These are phyloP conservation scores for Hypocrella siamensis DNA, from an alignment of 2,329 filamentous ascomycete genomes.

Conservation along the genomic window DNA sequence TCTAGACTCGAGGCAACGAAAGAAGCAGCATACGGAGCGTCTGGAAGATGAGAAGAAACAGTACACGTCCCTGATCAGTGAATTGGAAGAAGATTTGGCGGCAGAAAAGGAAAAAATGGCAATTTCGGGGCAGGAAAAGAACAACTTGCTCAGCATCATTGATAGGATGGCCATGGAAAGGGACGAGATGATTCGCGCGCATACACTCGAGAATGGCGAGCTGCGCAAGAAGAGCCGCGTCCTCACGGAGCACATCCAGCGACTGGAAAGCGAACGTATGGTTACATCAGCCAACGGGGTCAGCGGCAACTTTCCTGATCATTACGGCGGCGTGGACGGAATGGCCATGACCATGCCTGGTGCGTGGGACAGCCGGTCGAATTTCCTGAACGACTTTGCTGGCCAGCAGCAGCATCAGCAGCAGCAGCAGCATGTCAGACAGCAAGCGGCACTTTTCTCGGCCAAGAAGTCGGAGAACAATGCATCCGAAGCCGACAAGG, in stretches of 20 bases:
- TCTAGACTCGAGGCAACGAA: constrained; percentile 89
- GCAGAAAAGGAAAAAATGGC: constrained; percentile 54
- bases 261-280: constrained; percentile 46
- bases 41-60: constrained; percentile 95
- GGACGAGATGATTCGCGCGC: constrained; percentile 74
- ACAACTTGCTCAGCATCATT: constrained; percentile 60
- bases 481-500: constrained; percentile 40
- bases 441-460: constrained; percentile 35
- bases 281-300: constrained; percentile 18
- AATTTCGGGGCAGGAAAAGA: constrained; percentile 56
- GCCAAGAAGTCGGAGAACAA: constrained; percentile 31
- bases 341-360: constrained; percentile 72
- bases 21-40: constrained; percentile 95
- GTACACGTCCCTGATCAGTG: constrained; percentile 58
- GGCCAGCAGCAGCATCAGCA: constrained; percentile 46
- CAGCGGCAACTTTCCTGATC: constrained; percentile 48
- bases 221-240: constrained; percentile 85
- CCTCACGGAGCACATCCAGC: constrained; percentile 56
- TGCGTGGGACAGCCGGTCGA: constrained; percentile 58
- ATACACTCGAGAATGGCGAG: constrained; percentile 81
- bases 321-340: constrained; percentile 70
- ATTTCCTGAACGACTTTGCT: constrained; percentile 55
- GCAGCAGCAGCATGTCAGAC: too few species aligned
- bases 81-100: constrained; percentile 63
- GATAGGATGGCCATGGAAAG: constrained; percentile 71